Evolutionary conservation across 257 asterid species (phyloP), one percentile per base, ranked within the genome.

Genomic region (Solanum acaule): DNA sequence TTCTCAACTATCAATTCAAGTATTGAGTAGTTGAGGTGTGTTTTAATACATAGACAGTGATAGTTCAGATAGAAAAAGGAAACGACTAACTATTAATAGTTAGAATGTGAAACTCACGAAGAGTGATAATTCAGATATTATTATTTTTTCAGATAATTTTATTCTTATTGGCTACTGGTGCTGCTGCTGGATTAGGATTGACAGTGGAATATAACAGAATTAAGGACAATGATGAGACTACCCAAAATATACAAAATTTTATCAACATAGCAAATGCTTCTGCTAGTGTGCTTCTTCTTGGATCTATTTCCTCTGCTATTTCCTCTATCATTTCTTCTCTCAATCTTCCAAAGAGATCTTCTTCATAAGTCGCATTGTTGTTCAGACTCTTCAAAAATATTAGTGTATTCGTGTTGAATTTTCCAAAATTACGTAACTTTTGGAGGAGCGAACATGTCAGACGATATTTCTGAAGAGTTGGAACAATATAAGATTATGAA

Each of bases 361-460:
- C 29, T 6, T 75, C 46, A 2, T 75, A 75, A 35, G 20, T 16
- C 49, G 67, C 5, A 20, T 1, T 0, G 0, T 75, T 75, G 31
- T 40, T 75, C 18, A 14, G 10, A 35, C 42, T 75, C 5, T 22
- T 22, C 2, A 5, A 75, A 75, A 75, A 22, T 75, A 2, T 75
- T 22, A 35, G 10, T 0, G 0, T 34, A 18, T 2, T 18, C 6
- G 0, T 23, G 3, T 35, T 12, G 10, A 34, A 35, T 73, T 0
- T 20, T 20, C 2, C 1, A 4, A 73, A 73, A 9, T 1, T 73
- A 18, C 0, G 6, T 73, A 16, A 0, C 0, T 20, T 75, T 35
- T 75, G 31, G 0, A 75, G 0, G 14, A 1, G 15, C 0, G 0
- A n/a, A 20, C 5, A 5, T 8, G 16, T 1, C 1, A 2, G 0